Percentiles rank a stretch among this genome's conserved stretches.
Evolutionary conservation across 2,329 filamentous ascomycete genomes (phyloP).

Genomic region (Aureobasidium sp.): DNA sequence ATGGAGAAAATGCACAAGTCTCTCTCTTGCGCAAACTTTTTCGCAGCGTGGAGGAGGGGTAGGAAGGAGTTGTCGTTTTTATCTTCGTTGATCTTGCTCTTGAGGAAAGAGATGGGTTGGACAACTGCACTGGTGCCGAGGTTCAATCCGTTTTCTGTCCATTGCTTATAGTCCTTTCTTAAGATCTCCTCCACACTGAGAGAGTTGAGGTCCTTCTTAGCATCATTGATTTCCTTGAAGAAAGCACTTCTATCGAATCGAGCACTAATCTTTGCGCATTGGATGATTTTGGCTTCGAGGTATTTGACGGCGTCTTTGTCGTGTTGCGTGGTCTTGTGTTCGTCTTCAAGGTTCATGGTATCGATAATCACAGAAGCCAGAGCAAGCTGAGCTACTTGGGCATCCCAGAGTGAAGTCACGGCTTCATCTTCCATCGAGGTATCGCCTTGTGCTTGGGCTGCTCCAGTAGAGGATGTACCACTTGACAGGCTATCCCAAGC

Average conservation of each 20-base stretch:
- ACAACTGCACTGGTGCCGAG: conserved; percentile 63
- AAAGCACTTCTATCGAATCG: conserved; percentile 48
- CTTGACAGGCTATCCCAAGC: conserved; percentile 47
- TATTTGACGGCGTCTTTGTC: conserved; percentile 53
- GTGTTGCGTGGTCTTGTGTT: conserved; percentile 54
- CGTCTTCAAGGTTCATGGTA: conserved; percentile 52
- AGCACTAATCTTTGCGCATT: conserved; percentile 24
- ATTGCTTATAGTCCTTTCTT: conserved; percentile 79
- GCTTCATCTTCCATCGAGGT: conserved; percentile 27
- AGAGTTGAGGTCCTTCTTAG: conserved; percentile 59
- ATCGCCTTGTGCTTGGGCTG: conserved; percentile 32
- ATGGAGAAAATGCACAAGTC: conserved; percentile 55
- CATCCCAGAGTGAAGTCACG: conserved; percentile 38
- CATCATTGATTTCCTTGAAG: conserved; percentile 50
- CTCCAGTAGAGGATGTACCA: conserved; percentile 19
- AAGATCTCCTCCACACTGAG: conserved; percentile 59
- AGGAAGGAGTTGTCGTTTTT: conserved; percentile 20
- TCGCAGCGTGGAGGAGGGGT: conserved; percentile 42
- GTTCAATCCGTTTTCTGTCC: conserved; percentile 47
- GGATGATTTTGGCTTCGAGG: conserved; percentile 48
- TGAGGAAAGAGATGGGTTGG: conserved; percentile 53
- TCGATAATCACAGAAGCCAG: conserved; percentile 67
- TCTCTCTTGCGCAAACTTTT: conserved; percentile 46
- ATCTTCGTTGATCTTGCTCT: conserved; percentile 43
- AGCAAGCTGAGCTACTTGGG: conserved; percentile 56